phyloP scores from a whole-genome alignment of 306 rosid species.

The Corylus americana region DNA sequence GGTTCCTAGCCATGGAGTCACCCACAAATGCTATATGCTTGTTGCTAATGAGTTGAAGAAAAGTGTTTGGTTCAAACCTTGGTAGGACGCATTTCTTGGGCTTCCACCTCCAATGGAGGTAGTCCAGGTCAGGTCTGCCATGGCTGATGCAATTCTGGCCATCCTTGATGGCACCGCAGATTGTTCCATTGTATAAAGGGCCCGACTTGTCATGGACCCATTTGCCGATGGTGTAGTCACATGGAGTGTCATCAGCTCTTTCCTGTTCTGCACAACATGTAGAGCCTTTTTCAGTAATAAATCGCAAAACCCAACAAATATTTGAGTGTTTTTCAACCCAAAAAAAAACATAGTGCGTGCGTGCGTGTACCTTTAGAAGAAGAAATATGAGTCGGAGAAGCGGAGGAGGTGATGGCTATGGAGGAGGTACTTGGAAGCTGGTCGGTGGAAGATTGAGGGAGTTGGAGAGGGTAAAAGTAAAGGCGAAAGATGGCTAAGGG shows the following conservation, averaged over 20 bases:
- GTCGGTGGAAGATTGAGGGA: slow-evolving; percentile 39
- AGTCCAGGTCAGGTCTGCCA: slow-evolving; percentile 69
- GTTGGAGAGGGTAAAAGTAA: slow-evolving; percentile 52
- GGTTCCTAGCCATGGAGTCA: slow-evolving; percentile 97
- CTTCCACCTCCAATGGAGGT: slow-evolving; percentile 82
- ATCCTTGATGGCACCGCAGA: slow-evolving; percentile 73
- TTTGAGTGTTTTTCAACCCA: slow-evolving; percentile 3
- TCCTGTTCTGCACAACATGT: slow-evolving; percentile 48
- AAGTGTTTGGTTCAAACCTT: slow-evolving; percentile 75
- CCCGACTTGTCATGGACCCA: slow-evolving; percentile 68
- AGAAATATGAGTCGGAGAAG: slow-evolving; percentile 30
- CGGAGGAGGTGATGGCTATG: slow-evolving; percentile 26
- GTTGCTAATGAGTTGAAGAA: slow-evolving; percentile 54
- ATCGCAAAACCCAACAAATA: slow-evolving; percentile 13
- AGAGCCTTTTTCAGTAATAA: slow-evolving; percentile 2
- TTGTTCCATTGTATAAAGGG: slow-evolving; percentile 80
- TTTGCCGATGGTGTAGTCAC: slow-evolving; percentile 71
- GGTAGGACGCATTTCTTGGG: slow-evolving; percentile 66
- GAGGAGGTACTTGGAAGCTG: slow-evolving; percentile 36
- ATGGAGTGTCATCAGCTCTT: slow-evolving; percentile 33
- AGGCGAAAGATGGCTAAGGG: slow-evolving; percentile 69
- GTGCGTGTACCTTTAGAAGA: slow-evolving; percentile 30
- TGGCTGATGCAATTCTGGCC: slow-evolving; percentile 78
- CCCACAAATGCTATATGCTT: slow-evolving; percentile 86
- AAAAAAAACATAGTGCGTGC: neutral